These are phyloP conservation scores for Cyberlindnera amylophila DNA, from an alignment of 805 yeast genomes.

Conservation along the genomic window DNA sequence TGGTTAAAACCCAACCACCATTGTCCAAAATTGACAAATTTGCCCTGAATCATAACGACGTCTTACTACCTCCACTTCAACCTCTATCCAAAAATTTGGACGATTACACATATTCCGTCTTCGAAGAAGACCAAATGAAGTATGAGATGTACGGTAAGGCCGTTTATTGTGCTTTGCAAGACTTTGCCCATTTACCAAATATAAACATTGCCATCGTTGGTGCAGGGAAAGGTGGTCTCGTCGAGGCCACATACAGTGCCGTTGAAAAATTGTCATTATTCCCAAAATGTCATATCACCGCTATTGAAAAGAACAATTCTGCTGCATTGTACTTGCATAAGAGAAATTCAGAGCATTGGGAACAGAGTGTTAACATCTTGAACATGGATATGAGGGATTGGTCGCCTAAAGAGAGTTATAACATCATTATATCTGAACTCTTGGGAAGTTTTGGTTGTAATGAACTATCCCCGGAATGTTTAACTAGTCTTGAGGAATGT, in stretches of 20 bases:
- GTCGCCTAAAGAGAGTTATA: constrained; percentile 37
- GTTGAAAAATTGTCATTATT: constrained; percentile 30
- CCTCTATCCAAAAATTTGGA: constrained; percentile 62
- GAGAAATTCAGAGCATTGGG: constrained; percentile 53
- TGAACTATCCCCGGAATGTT: constrained; percentile 83
- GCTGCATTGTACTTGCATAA: constrained; percentile 50
- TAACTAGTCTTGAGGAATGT: constrained; percentile 42
- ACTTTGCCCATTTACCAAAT: constrained; percentile 15
- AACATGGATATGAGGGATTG: constrained; percentile 57
- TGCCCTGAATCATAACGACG: constrained; percentile 27
- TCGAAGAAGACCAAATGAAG: constrained; percentile 68
- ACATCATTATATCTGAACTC: constrained; percentile 74
- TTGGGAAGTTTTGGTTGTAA: constrained; percentile 92
- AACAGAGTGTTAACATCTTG: constrained; percentile 44
- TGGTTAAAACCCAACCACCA: constrained; percentile 30
- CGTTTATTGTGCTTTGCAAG: constrained; percentile 24
- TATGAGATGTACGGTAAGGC: constrained; percentile 53
- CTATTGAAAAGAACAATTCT: constrained; percentile 69
- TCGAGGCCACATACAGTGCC: constrained; percentile 48
- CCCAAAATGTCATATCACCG: constrained; percentile 37
- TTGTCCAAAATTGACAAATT: constrained; percentile 31
- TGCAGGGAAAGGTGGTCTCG: constrained; percentile 85
- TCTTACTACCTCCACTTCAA: constrained; percentile 56
- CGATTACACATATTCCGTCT: constrained; percentile 57
- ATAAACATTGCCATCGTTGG: constrained; percentile 64